phyloP scores from a whole-genome alignment of 768 basidiomycete genomes.

The Russula brevipes region DNA sequence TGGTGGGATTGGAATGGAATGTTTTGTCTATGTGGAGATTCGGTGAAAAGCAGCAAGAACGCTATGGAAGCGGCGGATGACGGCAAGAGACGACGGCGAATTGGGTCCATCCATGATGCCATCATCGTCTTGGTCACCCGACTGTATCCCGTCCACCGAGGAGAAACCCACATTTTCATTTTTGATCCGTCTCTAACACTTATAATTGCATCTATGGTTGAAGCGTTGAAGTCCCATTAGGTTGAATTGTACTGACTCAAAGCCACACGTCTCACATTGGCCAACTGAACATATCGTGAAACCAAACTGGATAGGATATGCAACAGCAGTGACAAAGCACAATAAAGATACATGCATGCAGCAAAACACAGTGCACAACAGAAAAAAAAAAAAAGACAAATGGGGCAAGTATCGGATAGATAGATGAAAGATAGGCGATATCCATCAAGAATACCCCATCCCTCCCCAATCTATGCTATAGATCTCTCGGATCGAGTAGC shows the following conservation, averaged over 20 bases:
- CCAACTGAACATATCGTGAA: not conserved
- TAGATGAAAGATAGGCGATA: slow-evolving; percentile 1
- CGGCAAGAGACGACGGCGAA: too few species aligned
- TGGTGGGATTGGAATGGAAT: not conserved
- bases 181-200: too few species aligned
- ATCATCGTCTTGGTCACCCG: too few species aligned
- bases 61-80: too few species aligned
- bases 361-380: slow-evolving; percentile 7
- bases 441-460: not conserved
- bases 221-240: too few species aligned
- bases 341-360: slow-evolving; percentile 11
- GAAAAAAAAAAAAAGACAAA: not conserved
- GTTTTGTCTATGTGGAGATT: too few species aligned
- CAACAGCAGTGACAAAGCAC: not conserved
- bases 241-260: too few species aligned
- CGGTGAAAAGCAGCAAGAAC: too few species aligned
- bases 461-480: slow-evolving; percentile 4
- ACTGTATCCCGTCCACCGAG: too few species aligned
- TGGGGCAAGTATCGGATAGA: not conserved
- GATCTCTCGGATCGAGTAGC: slow-evolving; percentile 6
- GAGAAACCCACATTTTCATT: too few species aligned
- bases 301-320: not conserved
- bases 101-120: too few species aligned
- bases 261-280: not conserved
- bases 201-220: too few species aligned